phyloP scores from a whole-genome alignment of 345 rosid genomes.

The Viola odorata region DNA sequence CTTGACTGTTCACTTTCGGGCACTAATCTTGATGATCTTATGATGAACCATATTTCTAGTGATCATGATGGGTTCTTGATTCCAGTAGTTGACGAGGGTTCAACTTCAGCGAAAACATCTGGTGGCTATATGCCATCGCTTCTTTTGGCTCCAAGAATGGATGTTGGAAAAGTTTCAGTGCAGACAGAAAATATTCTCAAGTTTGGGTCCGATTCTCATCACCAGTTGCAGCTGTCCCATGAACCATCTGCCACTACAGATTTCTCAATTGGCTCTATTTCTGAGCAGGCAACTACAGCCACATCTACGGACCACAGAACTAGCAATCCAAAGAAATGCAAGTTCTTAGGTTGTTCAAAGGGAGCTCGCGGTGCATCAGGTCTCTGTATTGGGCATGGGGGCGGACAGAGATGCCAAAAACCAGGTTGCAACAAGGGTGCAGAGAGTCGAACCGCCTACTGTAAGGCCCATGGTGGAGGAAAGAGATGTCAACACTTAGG shows the following conservation, averaged over 20 bases:
- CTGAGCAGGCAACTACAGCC: constrained; percentile 48
- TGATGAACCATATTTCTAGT: constrained; percentile 23
- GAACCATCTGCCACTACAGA: constrained; percentile 52
- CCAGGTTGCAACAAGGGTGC: constrained; percentile 86
- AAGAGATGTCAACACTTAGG: constrained; percentile 88
- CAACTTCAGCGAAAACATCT: constrained; percentile 86
- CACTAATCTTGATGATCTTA: constrained; percentile 25
- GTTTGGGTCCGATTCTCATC: constrained; percentile 34
- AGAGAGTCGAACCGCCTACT: constrained; percentile 89
- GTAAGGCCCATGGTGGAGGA: constrained; percentile 96
- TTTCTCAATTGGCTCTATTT: constrained; percentile 41
- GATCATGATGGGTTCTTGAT: constrained; percentile 31
- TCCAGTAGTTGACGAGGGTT: constrained; percentile 82
- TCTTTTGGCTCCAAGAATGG: constrained; percentile 60
- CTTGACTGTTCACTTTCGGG: constrained; percentile 48
- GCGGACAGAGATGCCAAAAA: constrained; percentile 91
- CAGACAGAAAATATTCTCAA: constrained; percentile 41
- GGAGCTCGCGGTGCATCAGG: constrained; percentile 94
- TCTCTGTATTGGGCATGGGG: constrained; percentile 92
- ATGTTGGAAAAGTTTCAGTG: constrained; percentile 24
- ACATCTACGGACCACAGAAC: constrained; percentile 49
- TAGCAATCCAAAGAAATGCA: constrained; percentile 61
- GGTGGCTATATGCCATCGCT: constrained; percentile 91
- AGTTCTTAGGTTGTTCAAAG: constrained; percentile 67
- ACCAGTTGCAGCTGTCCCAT: constrained; percentile 35